These are phyloP conservation scores for Mycena alexandri DNA, from an alignment of 768 basidiomycete species.

Conservation along the genomic window DNA sequence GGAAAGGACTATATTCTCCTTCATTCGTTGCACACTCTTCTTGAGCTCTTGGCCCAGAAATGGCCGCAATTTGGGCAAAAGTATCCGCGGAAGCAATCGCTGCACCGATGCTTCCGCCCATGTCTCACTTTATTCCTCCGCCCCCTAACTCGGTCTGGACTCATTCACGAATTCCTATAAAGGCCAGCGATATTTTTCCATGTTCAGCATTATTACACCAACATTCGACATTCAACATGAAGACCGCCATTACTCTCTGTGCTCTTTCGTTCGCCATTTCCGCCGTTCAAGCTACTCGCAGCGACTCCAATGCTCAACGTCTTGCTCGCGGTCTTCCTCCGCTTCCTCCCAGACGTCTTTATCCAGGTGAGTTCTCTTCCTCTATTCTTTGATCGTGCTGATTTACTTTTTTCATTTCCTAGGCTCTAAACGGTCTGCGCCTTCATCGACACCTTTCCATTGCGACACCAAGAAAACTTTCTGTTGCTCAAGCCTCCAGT, in stretches of 20 bases:
- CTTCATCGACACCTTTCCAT: constrained; percentile 17
- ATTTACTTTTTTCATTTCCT: not conserved
- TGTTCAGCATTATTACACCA: not conserved
- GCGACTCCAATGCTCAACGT: constrained; percentile 58
- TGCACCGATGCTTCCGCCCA: constrained; percentile 1
- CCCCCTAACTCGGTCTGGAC: not conserved
- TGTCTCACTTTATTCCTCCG: constrained; percentile 1
- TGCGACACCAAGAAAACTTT: constrained; percentile 17
- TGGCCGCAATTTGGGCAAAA: not conserved
- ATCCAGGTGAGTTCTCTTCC: constrained; percentile 3
- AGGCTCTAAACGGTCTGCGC: not conserved
- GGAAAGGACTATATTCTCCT: not conserved
- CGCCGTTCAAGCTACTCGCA: constrained; percentile 37
- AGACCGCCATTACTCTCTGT: constrained; percentile 40
- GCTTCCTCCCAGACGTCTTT: constrained; percentile 43
- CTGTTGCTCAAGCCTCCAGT: constrained; percentile 15
- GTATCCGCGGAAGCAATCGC: constrained; percentile 9
- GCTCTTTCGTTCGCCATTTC: constrained; percentile 41
- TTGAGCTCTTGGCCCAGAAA: not conserved
- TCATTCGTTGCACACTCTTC: not conserved
- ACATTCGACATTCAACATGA: constrained; percentile 28
- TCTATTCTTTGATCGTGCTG: not conserved
- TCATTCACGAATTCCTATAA: not conserved
- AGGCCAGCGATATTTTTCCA: not conserved
- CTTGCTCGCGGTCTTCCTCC: constrained; percentile 61